These are phyloP conservation scores for Tirmania nivea DNA, from an alignment of 495 filamentous ascomycete species.

Conservation along the genomic window DNA sequence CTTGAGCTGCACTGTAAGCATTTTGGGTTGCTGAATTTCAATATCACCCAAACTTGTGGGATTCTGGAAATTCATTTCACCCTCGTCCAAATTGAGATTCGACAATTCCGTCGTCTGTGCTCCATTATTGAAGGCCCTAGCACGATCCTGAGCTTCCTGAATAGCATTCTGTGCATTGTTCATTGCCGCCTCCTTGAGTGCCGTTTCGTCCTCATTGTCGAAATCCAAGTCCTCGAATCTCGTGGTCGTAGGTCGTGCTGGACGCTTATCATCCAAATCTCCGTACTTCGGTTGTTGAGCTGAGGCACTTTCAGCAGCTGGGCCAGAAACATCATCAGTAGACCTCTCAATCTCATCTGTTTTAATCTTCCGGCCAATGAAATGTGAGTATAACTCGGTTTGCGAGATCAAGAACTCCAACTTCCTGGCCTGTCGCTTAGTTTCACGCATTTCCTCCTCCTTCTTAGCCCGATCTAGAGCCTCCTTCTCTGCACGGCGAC, in stretches of 20 bases:
- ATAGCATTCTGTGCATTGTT: conserved; percentile 94
- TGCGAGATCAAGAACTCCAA: conserved; percentile 99
- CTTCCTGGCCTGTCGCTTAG: conserved; percentile 90
- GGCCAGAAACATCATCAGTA: conserved; percentile 55
- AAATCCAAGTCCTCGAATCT: conserved; percentile 91
- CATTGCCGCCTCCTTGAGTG: conserved; percentile 60
- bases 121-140: conserved; percentile 67
- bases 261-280: conserved; percentile 30
- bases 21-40: conserved; percentile 80
- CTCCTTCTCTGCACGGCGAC: conserved; percentile 83
- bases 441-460: conserved; percentile 89
- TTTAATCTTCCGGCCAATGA: conserved; percentile 97
- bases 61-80: conserved; percentile 99
- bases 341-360: conserved; percentile 78
- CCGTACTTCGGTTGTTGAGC: conserved; percentile 2
- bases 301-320: conserved; percentile 24
- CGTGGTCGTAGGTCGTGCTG: conserved; percentile 48
- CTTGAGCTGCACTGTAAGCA: conserved; percentile 83
- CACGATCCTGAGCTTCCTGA: conserved; percentile 79
- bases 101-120: conserved; percentile 25
- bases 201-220: conserved; percentile 78
- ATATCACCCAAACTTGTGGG: conserved; percentile 83
- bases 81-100: conserved; percentile 41
- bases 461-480: conserved; percentile 92
- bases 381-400: conserved; percentile 96